Percentiles rank a stretch among this genome's conserved stretches.
Evolutionary conservation across 176 grass and related monocot genomes (phyloP).

Genomic region (Bothriochloa decipiens): DNA sequence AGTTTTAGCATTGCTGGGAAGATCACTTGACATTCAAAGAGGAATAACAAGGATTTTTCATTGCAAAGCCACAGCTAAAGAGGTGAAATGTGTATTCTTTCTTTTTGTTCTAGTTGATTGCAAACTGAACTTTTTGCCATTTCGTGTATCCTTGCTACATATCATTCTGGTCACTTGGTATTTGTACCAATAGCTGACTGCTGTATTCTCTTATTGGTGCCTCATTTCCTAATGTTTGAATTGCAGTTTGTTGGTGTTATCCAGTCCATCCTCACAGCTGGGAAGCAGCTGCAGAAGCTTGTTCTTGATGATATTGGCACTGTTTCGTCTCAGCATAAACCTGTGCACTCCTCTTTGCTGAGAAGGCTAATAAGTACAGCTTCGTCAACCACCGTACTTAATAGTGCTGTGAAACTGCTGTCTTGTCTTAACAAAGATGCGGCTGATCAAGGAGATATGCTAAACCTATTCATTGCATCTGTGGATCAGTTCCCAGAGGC

Average conservation of each 20-base stretch:
- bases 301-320: slow-evolving; percentile 43
- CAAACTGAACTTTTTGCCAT: neutral
- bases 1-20: slow-evolving; percentile 73
- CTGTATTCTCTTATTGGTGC: slow-evolving; percentile 3
- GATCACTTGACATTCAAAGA: slow-evolving; percentile 84
- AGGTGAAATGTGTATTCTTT: slow-evolving; percentile 52
- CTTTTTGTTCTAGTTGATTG: slow-evolving; percentile 22
- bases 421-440: slow-evolving; percentile 88
- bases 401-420: slow-evolving; percentile 64
- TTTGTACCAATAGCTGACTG: slow-evolving; percentile 8
- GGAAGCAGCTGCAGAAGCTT: slow-evolving; percentile 81
- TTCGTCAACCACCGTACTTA: slow-evolving; percentile 69
- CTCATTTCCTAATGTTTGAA: slow-evolving; percentile 24
- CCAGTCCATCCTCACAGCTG: slow-evolving; percentile 76
- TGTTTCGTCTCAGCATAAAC: slow-evolving; percentile 42
- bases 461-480: slow-evolving; percentile 79
- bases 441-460: slow-evolving; percentile 81
- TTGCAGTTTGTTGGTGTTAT: slow-evolving; percentile 81
- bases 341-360: slow-evolving; percentile 64
- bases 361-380: slow-evolving; percentile 82
- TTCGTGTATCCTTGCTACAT: neutral
- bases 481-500: slow-evolving; percentile 86
- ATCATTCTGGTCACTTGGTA: slow-evolving; percentile 2
- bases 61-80: slow-evolving; percentile 69
- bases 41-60: slow-evolving; percentile 96